Percentiles rank a stretch among this genome's conserved stretches.
phyloP scores from a whole-genome alignment of 768 basidiomycete genomes.

The Naganishia vaughanmartiniae region DNA sequence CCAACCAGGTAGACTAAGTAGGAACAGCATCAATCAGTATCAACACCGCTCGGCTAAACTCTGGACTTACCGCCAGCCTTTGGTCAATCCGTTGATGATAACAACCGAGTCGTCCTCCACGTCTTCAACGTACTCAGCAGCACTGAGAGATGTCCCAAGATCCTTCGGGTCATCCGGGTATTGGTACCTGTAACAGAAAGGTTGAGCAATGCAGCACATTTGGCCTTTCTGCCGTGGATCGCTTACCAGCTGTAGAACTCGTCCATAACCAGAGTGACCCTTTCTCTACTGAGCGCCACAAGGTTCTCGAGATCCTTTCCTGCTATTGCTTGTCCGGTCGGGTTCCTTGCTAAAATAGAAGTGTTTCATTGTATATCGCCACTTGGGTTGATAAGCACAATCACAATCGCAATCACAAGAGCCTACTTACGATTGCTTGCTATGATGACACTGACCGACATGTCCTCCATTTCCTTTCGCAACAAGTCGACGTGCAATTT shows the following conservation, averaged over 20 bases:
- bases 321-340: constrained; percentile 82
- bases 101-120: constrained; percentile 81
- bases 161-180: constrained; percentile 76
- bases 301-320: constrained; percentile 79
- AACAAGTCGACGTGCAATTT: constrained; percentile 75
- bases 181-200: constrained; percentile 59
- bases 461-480: constrained; percentile 75
- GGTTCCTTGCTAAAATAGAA: constrained; percentile 65
- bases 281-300: constrained; percentile 68
- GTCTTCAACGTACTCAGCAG: constrained; percentile 78
- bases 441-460: constrained; percentile 78
- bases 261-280: constrained; percentile 63
- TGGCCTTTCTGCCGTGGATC: too few relatives aligned
- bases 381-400: too few relatives aligned
- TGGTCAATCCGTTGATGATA: constrained; percentile 88
- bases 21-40: constrained; percentile 2
- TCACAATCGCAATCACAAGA: too few relatives aligned
- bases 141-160: constrained; percentile 73
- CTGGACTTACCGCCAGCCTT: constrained; percentile 65
- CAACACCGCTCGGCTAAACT: background rate
- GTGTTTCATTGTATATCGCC: background rate
- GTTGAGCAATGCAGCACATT: background rate
- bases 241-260: constrained; percentile 78
- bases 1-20: constrained; percentile 70
- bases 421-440: constrained; percentile 67